Percentiles rank a stretch among this genome's conserved stretches.
These are phyloP conservation scores for Groenewaldozyma tartarivorans DNA, from an alignment of 805 yeast species.

Conservation along the genomic window DNA sequence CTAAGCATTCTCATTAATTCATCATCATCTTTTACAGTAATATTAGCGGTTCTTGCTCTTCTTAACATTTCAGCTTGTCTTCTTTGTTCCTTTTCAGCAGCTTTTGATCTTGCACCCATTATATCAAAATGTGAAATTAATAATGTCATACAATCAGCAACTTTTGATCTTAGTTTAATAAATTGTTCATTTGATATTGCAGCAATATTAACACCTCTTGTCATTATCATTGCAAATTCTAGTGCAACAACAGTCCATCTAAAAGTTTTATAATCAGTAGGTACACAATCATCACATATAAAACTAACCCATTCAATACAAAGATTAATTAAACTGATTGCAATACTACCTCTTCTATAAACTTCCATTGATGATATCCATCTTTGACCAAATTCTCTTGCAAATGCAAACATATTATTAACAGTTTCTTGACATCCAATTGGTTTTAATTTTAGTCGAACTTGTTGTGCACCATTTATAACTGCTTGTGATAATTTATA, in stretches of 20 bases:
- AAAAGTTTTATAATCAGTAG: constrained; percentile 83
- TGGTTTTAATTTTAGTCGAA: constrained; percentile 42
- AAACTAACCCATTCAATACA: constrained; percentile 89
- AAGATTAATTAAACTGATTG: constrained; percentile 61
- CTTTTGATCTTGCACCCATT: constrained; percentile 92
- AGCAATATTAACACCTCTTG: constrained; percentile 79
- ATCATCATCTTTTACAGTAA: constrained; percentile 43
- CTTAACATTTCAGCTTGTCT: constrained; percentile 26
- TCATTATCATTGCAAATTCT: constrained; percentile 93
- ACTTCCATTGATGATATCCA: constrained; percentile 57
- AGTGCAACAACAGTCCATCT: constrained; percentile 94
- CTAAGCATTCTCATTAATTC: constrained; percentile 48
- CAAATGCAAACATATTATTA: constrained; percentile 64
- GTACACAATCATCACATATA: constrained; percentile 88
- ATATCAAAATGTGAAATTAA: constrained; percentile 93
- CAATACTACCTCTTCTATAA: constrained; percentile 54
- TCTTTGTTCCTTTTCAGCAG: constrained; percentile 41
- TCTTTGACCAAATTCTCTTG: constrained; percentile 72
- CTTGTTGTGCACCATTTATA: constrained; percentile 47
- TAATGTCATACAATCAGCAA: constrained; percentile 89
- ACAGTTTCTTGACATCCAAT: constrained; percentile 67
- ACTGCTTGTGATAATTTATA: constrained; percentile 59
- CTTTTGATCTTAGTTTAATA: constrained; percentile 59
- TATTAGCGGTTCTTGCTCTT: constrained; percentile 21
- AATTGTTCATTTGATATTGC: constrained; percentile 74